Evolutionary conservation across 495 filamentous ascomycete species (phyloP), one percentile per base, ranked within the genome.

Genomic region (Lasiosphaeriaceae sp.): DNA sequence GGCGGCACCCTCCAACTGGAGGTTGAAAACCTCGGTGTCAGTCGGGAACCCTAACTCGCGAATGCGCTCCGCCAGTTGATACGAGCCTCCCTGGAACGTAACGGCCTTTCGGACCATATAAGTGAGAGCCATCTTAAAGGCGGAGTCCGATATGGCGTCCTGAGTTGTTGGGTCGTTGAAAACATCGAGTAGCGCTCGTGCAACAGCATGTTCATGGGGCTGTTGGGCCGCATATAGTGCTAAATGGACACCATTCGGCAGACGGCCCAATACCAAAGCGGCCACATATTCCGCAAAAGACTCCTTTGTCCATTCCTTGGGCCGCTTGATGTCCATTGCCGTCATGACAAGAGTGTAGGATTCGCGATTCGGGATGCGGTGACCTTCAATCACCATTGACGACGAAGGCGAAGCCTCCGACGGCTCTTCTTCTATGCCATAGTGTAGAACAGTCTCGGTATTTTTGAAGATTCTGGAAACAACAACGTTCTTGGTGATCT

Each of bases 121-220:
- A 2, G 34, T 26, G 35, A 79, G 58, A 26, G 73, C 75, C 53
- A 72, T 56, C 53, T 75, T 77, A 52, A 74, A 57, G 20, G 72
- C 69, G 19, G 66, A 59, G 8, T 59, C 39, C 0, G 74, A 70
- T 2, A 69, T 44, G 26, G 52, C 61, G 4, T 47, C 7, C 19
- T 54, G 58, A 5, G 68, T 53, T 0, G 45, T 37, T 52, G 62
- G 54, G 58, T 67, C 55, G 1, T 56, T 51, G 53, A 77, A 73
- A 20, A 65, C 56, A 1, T 41, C n/a, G 26, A 61, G 47, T 3
- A 77, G 61, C n/a, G 64, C 47, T 12, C 47, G 17, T 26, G 70
- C 45, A n/a, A 74, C 71, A 1, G 59, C 61, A 17, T 53, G 20
- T 44, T 65, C 60, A 43, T 74, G 74, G 34, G 50, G 20, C 5